Base-by-base conservation (phyloP, 2,329 filamentous ascomycete genomes). In the Grosmannia penicillata region DNA sequence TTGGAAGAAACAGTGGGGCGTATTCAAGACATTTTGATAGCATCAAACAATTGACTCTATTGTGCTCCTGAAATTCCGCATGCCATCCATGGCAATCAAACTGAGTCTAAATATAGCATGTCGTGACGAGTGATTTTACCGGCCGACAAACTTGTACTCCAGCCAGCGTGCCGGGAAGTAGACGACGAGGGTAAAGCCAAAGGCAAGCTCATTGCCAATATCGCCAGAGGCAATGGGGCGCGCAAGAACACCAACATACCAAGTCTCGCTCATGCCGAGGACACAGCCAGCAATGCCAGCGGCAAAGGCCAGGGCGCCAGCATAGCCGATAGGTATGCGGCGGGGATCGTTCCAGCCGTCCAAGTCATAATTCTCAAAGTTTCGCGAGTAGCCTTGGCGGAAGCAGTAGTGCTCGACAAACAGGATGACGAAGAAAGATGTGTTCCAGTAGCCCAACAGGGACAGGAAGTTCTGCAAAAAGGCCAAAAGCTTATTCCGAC, bases 251-350 rank as follows among this genome's bases (percentile, higher is more conserved):
- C 67, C 68, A 18, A 66, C 54, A 46, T 65, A 72, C 63, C 66
- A 73, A 0, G 66, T 72, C 54, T 73, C 64, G 33, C 61, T 61
- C 71, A 77, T 76, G 2, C 71, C 72, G 49, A 75, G 56, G 18
- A 70, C 57, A 56, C 68, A 72, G 17, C 61, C 65, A 8, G 55
- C 59, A 8, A 63, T 52, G 2, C 65, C 65, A 1, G 59, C 50
- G 0, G 58, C 49, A 44, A 70, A 70, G 0, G 66, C 62, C 4
- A 54, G 41, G 0, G 58, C 47, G 3, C 59, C 66, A 3, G 53
- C 66, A 27, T 60, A 49, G 7, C 65, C 66, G 13, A 61, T 29
- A 0, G 66, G 66, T 45, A 70, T 48, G 19, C 52, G 51, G 4
- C 44, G 42, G 0, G 63, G 62, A 30, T 57, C 56, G 42, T 69